A percentile compares a stretch with the other conserved stretches of the same genome.
phyloP scores from a whole-genome alignment of 139 green algal species.

The Eudorina sp. region DNA sequence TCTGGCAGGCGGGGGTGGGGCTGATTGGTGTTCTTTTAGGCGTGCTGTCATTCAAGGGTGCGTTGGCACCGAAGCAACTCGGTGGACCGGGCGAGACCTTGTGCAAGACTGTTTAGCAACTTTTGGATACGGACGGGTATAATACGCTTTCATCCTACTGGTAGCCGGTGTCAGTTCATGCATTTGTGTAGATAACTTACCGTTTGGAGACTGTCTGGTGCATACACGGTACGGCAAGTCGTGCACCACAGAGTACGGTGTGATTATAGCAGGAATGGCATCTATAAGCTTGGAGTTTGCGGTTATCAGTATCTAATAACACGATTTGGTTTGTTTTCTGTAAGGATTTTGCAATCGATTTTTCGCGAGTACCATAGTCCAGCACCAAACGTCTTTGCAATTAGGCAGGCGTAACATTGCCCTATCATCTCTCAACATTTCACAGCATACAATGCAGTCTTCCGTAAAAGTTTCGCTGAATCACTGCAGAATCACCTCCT shows the following conservation, averaged over 20 bases:
- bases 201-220: too few relatives aligned
- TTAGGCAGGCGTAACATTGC: background rate
- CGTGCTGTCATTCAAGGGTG: constrained; percentile 6
- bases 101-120: constrained; percentile 28
- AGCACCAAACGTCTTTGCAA: too few relatives aligned
- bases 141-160: too few relatives aligned
- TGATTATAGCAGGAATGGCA: background rate
- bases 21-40: background rate
- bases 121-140: too few relatives aligned
- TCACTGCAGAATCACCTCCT: background rate
- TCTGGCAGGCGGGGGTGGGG: constrained; percentile 22
- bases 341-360: too few relatives aligned
- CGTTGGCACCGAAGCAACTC: background rate
- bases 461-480: background rate
- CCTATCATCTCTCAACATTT: background rate
- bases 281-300: background rate
- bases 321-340: background rate
- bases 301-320: background rate
- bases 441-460: background rate
- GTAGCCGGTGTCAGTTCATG: too few relatives aligned
- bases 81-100: background rate
- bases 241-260: too few relatives aligned
- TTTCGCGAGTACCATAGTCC: too few relatives aligned
- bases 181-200: too few relatives aligned
- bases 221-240: too few relatives aligned